Evolutionary conservation across 768 basidiomycete genomes (phyloP), one percentile per base, ranked within the genome.

Genomic region (Termitomyces sp.): DNA sequence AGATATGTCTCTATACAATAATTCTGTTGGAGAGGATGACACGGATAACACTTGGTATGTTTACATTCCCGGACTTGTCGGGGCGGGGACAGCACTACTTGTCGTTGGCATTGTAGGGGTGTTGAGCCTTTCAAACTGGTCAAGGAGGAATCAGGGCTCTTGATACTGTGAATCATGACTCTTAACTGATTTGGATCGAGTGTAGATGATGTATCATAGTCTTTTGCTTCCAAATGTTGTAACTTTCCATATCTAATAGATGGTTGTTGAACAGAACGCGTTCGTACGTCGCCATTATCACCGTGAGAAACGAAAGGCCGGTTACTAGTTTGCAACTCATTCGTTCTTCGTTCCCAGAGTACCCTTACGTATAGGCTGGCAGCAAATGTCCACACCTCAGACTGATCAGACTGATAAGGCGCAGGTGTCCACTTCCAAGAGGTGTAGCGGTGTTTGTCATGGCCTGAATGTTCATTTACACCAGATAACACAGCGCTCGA

Each of bases 11-110:
- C 57, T 79, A 20, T 63, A 81, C 57, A 64, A 73, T 46, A 70
- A 76, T 59, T 72, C 76, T 37, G 76, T 73, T 36, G 69, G 76
- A 44, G 79, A 79, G 50, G 82, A 83, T 22, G 84, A 86, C 36
- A 75, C 86, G 39, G 88, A 90, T 55, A 81, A 76, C 69, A 79
- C 88, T 24, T 92, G 90, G 90, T 92, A 90, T 64, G 64, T 92
- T 48, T 48, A 48, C 49, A 73, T 92, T 41, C 90, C 90, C 4
- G 85, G 88, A 26, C 69, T 92, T 60, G 84, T 92, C 7, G 90
- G 90, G 9, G 90, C 90, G 26, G 90, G 90, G n/a, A 91, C 90
- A 22, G 90, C 90, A 44, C 66, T 92, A 55, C 76, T 91, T 43
- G 87, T 91, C 22, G 85, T 90, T 22, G 87, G 88, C 0, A 85